Conservation (phyloP, 2,329 filamentous ascomycete species). For the Falciphora oryzae region DNA sequence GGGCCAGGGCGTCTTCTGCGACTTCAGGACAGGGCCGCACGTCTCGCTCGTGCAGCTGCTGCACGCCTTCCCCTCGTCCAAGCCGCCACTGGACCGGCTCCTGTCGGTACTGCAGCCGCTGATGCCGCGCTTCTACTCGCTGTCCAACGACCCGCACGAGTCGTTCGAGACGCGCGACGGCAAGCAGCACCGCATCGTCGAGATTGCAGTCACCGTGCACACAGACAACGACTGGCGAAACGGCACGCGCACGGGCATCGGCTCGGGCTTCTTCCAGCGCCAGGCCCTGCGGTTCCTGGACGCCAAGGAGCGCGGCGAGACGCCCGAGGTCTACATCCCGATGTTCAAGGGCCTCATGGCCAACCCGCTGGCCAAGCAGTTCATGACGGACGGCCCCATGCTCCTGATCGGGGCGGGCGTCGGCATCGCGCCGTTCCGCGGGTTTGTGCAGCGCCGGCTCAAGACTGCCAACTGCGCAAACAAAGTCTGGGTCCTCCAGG, state of each 20-base stretch:
- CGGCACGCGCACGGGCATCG: slow-evolving; percentile 72
- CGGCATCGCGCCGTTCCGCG: slow-evolving; percentile 93
- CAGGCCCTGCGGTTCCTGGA: slow-evolving; percentile 68
- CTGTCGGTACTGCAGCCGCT: slow-evolving; percentile 76
- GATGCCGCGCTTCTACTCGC: slow-evolving; percentile 97
- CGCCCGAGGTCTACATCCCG: slow-evolving; percentile 67
- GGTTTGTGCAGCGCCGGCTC: slow-evolving; percentile 89
- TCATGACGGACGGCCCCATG: slow-evolving; percentile 93
- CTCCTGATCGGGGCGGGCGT: slow-evolving; percentile 94
- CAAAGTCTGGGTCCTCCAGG: slow-evolving; percentile 96
- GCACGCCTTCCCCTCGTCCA: slow-evolving; percentile 84
- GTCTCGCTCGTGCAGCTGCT: slow-evolving; percentile 82
- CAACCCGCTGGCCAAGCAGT: slow-evolving; percentile 88
- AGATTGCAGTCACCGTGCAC: slow-evolving; percentile 95
- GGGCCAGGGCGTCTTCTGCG: slow-evolving; percentile 88
- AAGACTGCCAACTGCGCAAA: slow-evolving; percentile 95
- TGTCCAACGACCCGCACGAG: slow-evolving; percentile 91
- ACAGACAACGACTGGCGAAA: slow-evolving; percentile 74
- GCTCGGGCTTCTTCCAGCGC: slow-evolving; percentile 89
- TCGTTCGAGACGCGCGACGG: slow-evolving; percentile 59
- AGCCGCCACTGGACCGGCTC: slow-evolving; percentile 78
- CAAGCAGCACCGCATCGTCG: slow-evolving; percentile 73
- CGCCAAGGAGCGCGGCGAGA: slow-evolving; percentile 54
- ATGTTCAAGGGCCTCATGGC: slow-evolving; percentile 99
- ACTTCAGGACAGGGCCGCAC: slow-evolving; percentile 84